Evolutionary conservation across 352 stramenopile genomes (phyloP).

Genomic region (Paralagenidium karlingii): DNA sequence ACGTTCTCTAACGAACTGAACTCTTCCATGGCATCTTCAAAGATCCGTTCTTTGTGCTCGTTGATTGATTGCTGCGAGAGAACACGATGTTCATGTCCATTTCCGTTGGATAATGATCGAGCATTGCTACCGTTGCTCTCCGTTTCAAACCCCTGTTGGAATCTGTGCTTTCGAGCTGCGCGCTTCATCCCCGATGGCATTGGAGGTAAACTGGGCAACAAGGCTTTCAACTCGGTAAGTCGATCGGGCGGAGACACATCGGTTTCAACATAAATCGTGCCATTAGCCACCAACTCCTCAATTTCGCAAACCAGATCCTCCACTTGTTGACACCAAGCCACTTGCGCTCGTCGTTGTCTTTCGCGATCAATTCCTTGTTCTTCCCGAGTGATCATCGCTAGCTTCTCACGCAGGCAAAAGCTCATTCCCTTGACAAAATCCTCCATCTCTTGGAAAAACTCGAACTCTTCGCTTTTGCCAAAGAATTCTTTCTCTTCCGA

Average conservation of each 20-base stretch:
- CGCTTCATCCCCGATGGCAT: no score
- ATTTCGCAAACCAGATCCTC: slow-evolving; percentile 10
- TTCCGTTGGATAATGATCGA: no score
- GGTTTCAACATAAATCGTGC: slow-evolving; percentile 1
- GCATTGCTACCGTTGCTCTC: no score
- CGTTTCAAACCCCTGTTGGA: no score
- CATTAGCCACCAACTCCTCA: not conserved
- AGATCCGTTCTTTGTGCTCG: no score
- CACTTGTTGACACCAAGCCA: not conserved
- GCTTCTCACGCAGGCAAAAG: slow-evolving; percentile 61
- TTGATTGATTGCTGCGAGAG: no score
- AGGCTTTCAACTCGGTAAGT: slow-evolving; percentile 2
- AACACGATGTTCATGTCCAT: no score
- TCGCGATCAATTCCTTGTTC: slow-evolving; percentile 15
- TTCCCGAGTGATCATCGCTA: slow-evolving; percentile 28
- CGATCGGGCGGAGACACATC: not conserved
- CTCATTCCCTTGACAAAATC: slow-evolving; percentile 62
- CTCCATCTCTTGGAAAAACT: slow-evolving; percentile 67
- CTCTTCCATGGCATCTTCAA: slow-evolving; percentile 54
- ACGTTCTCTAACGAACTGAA: slow-evolving; percentile 49
- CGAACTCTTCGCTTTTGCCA: slow-evolving; percentile 47
- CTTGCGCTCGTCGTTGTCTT: slow-evolving; percentile 6
- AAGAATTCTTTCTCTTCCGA: slow-evolving; percentile 36
- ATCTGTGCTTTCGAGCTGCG: no score
- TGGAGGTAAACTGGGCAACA: not conserved